Percentiles rank a stretch among this genome's conserved stretches.
Evolutionary conservation across 208 protist genomes (phyloP).

Genomic region (Crithidia brevicula): DNA sequence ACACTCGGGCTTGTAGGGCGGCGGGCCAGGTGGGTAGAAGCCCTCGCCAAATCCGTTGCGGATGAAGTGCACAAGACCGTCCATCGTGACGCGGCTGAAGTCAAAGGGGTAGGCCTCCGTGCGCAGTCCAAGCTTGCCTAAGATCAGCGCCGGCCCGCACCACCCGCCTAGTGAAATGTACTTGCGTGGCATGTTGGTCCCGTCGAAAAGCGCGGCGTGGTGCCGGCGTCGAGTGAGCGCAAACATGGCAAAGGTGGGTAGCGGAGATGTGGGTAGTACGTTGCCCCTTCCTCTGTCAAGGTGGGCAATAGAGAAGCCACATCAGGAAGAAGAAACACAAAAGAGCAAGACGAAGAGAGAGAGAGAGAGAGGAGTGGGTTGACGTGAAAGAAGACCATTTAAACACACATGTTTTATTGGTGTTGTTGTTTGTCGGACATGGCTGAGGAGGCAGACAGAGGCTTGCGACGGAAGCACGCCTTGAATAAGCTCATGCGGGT

Average conservation of each 20-base stretch:
- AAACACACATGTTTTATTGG: no score
- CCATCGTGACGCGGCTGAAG: conserved; percentile 74
- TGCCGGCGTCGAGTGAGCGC: neutral
- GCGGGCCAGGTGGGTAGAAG: conserved; percentile 70
- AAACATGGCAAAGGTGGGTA: conserved; percentile 15
- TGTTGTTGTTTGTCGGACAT: no score
- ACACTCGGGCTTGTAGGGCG: conserved; percentile 75
- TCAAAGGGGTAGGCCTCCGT: conserved; percentile 78
- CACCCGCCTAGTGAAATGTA: conserved; percentile 80
- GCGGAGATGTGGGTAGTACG: no score
- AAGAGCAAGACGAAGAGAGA: conserved; percentile 2
- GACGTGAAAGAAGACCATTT: no score
- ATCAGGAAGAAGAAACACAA: neutral
- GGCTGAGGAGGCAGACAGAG: no score
- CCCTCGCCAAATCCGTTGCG: conserved; percentile 57
- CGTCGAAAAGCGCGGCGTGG: conserved; percentile 30
- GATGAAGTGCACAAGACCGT: conserved; percentile 74
- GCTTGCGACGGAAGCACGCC: no score
- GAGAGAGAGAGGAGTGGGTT: neutral
- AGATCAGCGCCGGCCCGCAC: conserved; percentile 75
- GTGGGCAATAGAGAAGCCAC: no score
- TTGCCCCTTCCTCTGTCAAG: no score
- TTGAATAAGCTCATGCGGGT: no score
- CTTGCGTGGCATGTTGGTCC: conserved; percentile 43
- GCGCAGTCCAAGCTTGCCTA: conserved; percentile 75